phyloP scores from a whole-genome alignment of 306 rosid species.

The Medicago lupulina region DNA sequence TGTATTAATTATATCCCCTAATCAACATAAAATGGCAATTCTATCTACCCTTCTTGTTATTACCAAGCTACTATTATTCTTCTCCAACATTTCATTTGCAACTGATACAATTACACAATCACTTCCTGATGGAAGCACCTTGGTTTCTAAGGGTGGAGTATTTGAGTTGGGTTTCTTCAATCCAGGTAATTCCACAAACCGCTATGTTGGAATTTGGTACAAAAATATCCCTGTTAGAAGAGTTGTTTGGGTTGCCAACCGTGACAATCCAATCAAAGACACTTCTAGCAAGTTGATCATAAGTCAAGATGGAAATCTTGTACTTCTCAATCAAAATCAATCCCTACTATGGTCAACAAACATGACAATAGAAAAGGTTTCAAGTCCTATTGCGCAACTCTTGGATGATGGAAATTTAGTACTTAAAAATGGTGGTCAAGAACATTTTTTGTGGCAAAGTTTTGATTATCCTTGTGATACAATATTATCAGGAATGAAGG shows the following conservation, averaged over 20 bases:
- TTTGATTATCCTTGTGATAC: slow-evolving; percentile 67
- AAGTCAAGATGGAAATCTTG: background rate
- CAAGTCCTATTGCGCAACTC: slow-evolving; percentile 27
- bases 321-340: background rate
- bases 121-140: slow-evolving; percentile 19
- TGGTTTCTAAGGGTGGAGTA: slow-evolving; percentile 23
- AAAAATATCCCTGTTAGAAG: background rate
- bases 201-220: slow-evolving; percentile 33
- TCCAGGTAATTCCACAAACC: slow-evolving; percentile 6
- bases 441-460: slow-evolving; percentile 58
- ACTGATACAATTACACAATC: background rate
- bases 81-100: slow-evolving; percentile 17
- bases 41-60: background rate
- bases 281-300: slow-evolving; percentile 1
- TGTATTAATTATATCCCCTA: background rate
- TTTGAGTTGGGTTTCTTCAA: slow-evolving; percentile 31
- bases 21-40: background rate
- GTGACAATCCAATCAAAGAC: slow-evolving; percentile 31
- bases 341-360: slow-evolving; percentile 31
- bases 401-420: slow-evolving; percentile 59
- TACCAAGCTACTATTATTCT: slow-evolving; percentile 6
- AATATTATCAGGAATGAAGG: slow-evolving; percentile 44
- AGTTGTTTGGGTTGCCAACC: slow-evolving; percentile 33
- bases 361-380: background rate
- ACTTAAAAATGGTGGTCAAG: background rate